These are phyloP conservation scores for Populus tremula DNA, from an alignment of 345 rosid species.

Conservation along the genomic window DNA sequence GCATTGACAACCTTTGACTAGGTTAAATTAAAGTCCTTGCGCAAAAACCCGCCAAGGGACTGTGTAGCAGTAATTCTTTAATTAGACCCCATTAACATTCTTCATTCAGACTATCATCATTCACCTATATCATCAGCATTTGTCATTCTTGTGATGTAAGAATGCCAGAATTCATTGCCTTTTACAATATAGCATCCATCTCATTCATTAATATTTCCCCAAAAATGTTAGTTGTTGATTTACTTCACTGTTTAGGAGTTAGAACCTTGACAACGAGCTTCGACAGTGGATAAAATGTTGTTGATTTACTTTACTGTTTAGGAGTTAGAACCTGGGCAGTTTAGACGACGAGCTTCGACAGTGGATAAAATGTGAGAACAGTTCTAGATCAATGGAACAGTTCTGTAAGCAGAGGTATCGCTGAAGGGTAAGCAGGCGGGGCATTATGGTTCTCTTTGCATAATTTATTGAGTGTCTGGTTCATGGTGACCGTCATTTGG, in stretches of 20 bases:
- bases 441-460: constrained; percentile 31
- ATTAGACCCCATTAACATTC: constrained; percentile 33
- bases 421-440: constrained; percentile 30
- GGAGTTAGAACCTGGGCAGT: too few species aligned
- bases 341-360: too few species aligned
- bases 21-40: constrained; percentile 8
- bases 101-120: constrained; percentile 26
- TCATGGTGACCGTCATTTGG: constrained; percentile 22
- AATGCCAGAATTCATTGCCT: constrained; percentile 22
- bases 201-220: not conserved
- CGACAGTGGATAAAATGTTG: too few species aligned
- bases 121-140: constrained; percentile 24
- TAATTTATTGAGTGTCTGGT: constrained; percentile 25
- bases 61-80: constrained; percentile 39
- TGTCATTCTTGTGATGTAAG: constrained; percentile 39
- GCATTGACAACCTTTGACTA: constrained; percentile 48
- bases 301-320: too few species aligned
- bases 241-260: too few species aligned
- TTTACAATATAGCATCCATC: constrained; percentile 9
- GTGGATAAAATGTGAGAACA: too few species aligned
- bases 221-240: too few species aligned
- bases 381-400: constrained; percentile 8
- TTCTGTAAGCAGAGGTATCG: constrained; percentile 25
- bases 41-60: constrained; percentile 22
- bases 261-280: too few species aligned